Percentiles rank a stretch among this genome's conserved stretches.
These are phyloP conservation scores for Acanthamoeba culbertsoni DNA, from an alignment of 208 protist species.

Conservation along the genomic window DNA sequence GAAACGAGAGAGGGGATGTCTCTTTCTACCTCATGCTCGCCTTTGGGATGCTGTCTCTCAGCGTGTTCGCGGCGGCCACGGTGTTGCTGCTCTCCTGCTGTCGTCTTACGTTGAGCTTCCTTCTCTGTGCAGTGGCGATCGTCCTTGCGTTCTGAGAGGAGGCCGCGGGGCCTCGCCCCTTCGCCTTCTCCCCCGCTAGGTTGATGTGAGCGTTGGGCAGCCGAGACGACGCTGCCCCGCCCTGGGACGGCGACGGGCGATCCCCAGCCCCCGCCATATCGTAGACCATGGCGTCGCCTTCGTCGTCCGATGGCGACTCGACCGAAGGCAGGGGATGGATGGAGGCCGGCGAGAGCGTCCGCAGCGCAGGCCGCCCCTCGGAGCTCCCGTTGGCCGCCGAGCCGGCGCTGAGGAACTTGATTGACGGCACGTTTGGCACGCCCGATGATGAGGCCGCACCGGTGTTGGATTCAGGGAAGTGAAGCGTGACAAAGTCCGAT, in stretches of 20 bases:
- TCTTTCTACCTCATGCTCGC: not conserved
- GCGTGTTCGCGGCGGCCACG: not conserved
- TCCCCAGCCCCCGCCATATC: not conserved
- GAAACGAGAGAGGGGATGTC: not conserved
- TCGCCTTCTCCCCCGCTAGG: no score
- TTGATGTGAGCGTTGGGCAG: no score
- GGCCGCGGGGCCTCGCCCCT: not conserved
- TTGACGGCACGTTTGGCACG: not conserved
- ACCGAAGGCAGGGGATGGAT: not conserved
- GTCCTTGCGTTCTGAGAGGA: no score
- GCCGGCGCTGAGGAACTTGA: not conserved
- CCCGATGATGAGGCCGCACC: not conserved
- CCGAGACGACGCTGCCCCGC: no score
- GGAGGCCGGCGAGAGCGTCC: not conserved
- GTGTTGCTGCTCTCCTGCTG: no score
- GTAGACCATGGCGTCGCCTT: not conserved
- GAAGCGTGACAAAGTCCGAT: constrained; percentile 22
- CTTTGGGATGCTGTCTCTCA: constrained; percentile 5
- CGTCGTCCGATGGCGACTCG: constrained; percentile 2
- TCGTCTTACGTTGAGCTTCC: not conserved
- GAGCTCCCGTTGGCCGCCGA: not conserved
- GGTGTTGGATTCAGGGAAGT: not conserved
- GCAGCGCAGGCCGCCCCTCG: not conserved
- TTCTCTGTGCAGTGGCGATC: not conserved
- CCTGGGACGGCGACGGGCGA: no score